Conservation (phyloP, 2,329 filamentous ascomycete species). For the Fusarium sulawesiense region DNA sequence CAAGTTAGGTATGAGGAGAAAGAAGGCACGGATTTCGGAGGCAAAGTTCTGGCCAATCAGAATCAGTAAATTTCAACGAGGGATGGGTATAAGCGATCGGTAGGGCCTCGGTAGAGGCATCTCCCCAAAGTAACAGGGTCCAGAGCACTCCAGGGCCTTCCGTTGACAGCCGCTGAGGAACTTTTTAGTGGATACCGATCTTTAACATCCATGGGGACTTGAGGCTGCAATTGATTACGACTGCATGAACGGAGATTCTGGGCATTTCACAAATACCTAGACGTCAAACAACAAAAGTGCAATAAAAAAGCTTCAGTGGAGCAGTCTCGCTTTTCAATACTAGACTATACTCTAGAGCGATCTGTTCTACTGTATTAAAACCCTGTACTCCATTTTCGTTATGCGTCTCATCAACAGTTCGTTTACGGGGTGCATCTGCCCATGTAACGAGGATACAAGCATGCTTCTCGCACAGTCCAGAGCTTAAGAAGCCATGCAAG, state of each 20-base stretch:
- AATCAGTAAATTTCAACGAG: conserved; percentile 42
- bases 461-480: conserved; percentile 73
- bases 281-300: neutral
- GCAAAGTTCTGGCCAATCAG: conserved; percentile 45
- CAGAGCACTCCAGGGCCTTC: conserved; percentile 35
- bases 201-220: neutral
- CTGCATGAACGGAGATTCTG: conserved; percentile 18
- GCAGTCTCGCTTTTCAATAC: conserved; percentile 28
- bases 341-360: conserved; percentile 23
- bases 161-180: conserved; percentile 34
- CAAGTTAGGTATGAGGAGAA: conserved; percentile 33
- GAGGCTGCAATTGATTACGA: conserved; percentile 19
- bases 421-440: conserved; percentile 79
- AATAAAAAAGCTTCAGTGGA: conserved; percentile 18
- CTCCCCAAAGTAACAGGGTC: conserved; percentile 8
- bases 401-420: conserved; percentile 18
- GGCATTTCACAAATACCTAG: neutral
- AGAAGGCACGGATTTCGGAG: conserved; percentile 41
- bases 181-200: conserved; percentile 24
- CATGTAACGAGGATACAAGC: conserved; percentile 84
- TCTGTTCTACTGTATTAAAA: conserved; percentile 27
- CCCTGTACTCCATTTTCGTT: conserved; percentile 32
- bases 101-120: conserved; percentile 46
- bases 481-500: conserved; percentile 73
- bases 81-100: conserved; percentile 26